Conservation (phyloP, 495 filamentous ascomycete species). For the Talaromyces adpressus region DNA sequence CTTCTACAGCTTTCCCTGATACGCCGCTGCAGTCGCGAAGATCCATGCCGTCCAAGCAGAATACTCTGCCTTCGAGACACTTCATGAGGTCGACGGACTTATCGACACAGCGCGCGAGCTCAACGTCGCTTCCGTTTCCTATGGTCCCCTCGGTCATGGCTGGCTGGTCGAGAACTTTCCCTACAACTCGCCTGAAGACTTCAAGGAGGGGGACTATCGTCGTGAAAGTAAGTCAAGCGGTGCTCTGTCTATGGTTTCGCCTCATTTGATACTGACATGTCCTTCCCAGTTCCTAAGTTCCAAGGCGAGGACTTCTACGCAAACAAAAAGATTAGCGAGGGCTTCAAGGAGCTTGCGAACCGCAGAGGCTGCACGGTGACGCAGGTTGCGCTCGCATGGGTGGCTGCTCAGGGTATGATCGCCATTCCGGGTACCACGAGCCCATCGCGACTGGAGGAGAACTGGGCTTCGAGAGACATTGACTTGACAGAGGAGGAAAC, state of each 20-base stretch:
- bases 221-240: conserved; percentile 5
- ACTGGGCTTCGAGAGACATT: not conserved
- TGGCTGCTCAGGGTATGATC: not conserved
- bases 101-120: no score
- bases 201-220: not conserved
- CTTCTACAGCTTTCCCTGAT: not conserved
- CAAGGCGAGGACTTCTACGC: conserved; percentile 6
- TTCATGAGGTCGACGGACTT: no score
- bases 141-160: not conserved
- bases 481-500: not conserved
- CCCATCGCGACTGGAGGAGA: not conserved
- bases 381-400: not conserved
- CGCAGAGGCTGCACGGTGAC: not conserved
- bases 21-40: no score
- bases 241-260: not conserved
- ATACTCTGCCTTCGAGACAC: no score
- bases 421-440: not conserved
- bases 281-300: conserved; percentile 5
- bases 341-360: not conserved
- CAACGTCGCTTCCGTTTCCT: not conserved
- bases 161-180: conserved; percentile 9
- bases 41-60: no score
- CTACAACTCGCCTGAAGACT: not conserved
- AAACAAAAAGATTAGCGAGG: not conserved
- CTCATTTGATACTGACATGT: not conserved